These are phyloP conservation scores for Ganoderma lingzhi DNA, from an alignment of 1,284 basidiomycete genomes.

Conservation along the genomic window DNA sequence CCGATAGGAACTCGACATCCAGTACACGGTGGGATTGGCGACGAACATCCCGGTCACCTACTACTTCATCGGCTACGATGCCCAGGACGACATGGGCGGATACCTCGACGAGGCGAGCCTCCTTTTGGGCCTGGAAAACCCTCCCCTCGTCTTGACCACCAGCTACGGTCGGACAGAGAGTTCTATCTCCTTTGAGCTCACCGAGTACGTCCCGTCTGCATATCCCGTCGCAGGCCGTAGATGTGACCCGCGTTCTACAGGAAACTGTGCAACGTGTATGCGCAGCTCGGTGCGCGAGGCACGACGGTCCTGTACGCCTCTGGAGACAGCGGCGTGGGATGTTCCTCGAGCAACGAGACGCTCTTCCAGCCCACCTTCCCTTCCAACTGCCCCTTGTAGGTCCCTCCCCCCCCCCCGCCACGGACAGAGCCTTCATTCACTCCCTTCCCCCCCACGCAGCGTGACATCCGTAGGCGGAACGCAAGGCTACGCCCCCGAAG, in stretches of 20 bases:
- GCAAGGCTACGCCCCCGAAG: slow-evolving; percentile 55
- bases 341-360: slow-evolving; percentile 53
- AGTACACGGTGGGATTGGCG: slow-evolving; percentile 68
- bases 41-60: slow-evolving; percentile 47
- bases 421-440: neutral
- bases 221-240: neutral
- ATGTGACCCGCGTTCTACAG: slow-evolving; percentile 10
- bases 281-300: slow-evolving; percentile 65
- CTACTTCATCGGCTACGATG: slow-evolving; percentile 26
- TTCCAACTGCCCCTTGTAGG: slow-evolving; percentile 59
- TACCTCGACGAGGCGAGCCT: slow-evolving; percentile 29
- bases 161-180: slow-evolving; percentile 48
- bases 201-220: slow-evolving; percentile 15
- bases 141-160: slow-evolving; percentile 65
- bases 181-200: slow-evolving; percentile 35
- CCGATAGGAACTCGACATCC: slow-evolving; percentile 59
- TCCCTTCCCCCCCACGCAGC: slow-evolving; percentile 48
- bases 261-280: slow-evolving; percentile 31
- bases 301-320: slow-evolving; percentile 68
- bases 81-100: slow-evolving; percentile 24
- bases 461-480: slow-evolving; percentile 69
- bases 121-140: slow-evolving; percentile 54
- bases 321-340: slow-evolving; percentile 66
- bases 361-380: slow-evolving; percentile 75
- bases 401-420: too few relatives aligned